These are phyloP conservation scores for Cylindrotheca closterium DNA, from an alignment of 108 stramenopile genomes.

Conservation along the genomic window DNA sequence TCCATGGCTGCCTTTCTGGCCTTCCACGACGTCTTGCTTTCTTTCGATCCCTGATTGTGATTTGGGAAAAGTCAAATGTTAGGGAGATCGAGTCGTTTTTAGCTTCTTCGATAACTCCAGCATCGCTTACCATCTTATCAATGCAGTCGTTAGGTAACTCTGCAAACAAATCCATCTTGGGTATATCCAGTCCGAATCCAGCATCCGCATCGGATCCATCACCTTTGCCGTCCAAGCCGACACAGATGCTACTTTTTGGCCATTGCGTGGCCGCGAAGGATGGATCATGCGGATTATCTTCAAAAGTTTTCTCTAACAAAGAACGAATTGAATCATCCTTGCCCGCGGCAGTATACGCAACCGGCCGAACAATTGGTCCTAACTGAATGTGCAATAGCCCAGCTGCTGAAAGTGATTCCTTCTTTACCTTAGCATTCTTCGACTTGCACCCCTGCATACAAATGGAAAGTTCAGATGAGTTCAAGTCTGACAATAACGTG, in stretches of 20 bases:
- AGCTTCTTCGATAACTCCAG: too few species aligned
- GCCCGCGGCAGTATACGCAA: conserved; percentile 39
- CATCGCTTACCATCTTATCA: conserved; percentile 48
- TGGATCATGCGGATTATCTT: conserved; percentile 47
- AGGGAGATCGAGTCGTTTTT: too few species aligned
- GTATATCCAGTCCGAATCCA: conserved; percentile 36
- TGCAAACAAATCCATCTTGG: conserved; percentile 51
- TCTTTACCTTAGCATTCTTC: conserved; percentile 75
- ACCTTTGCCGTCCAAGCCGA: background rate
- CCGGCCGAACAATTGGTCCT: conserved; percentile 63
- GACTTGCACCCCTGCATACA: conserved; percentile 10
- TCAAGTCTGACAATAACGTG: background rate
- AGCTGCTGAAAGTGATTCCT: conserved; percentile 52
- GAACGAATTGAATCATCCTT: conserved; percentile 27
- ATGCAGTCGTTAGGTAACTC: conserved; percentile 54
- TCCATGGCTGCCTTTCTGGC: conserved; percentile 80
- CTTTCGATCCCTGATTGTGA: conserved; percentile 38
- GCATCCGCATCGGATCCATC: background rate
- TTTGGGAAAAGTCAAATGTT: too few species aligned
- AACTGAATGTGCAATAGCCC: conserved; percentile 70
- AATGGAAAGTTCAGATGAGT: conserved; percentile 1
- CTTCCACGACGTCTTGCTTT: conserved; percentile 88
- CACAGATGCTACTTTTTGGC: conserved; percentile 35
- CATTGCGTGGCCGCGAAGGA: conserved; percentile 22
- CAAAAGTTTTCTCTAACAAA: conserved; percentile 51